A percentile compares a stretch with the other conserved stretches of the same genome.
Conservation (phyloP, 108 stramenopile species). For the Schizochytrium sp. region DNA sequence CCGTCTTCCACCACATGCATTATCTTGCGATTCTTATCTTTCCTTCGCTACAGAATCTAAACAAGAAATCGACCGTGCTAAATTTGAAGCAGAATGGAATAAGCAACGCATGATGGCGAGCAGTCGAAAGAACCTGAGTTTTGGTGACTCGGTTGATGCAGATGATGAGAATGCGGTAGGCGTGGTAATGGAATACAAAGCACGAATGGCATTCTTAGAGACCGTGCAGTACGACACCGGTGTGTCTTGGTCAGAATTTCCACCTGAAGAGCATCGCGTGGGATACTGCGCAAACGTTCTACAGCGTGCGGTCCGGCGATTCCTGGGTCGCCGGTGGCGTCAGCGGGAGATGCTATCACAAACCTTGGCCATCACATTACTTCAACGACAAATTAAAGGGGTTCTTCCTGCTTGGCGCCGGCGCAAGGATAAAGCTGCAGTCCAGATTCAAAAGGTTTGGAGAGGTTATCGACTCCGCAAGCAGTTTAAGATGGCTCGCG, state of each 20-base stretch:
- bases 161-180: neutral
- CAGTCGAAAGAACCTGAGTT: neutral
- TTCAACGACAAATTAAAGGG: neutral
- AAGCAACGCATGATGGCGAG: neutral
- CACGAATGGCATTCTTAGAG: neutral
- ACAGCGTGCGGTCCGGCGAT: conserved; percentile 25
- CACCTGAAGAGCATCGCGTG: conserved; percentile 23
- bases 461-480: conserved; percentile 37
- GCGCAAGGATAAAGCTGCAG: neutral
- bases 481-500: conserved; percentile 22
- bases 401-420: conserved; percentile 20
- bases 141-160: neutral
- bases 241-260: conserved; percentile 23
- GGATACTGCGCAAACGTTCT: conserved; percentile 13
- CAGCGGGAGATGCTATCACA: conserved; percentile 56
- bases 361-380: conserved; percentile 38
- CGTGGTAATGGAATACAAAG: conserved; percentile 55
- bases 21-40: conserved; percentile 15
- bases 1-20: conserved; percentile 19
- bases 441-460: conserved; percentile 16
- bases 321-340: conserved; percentile 45
- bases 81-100: conserved; percentile 13
- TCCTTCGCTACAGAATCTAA: conserved; percentile 52
- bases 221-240: neutral
- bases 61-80: conserved; percentile 2